A percentile compares a stretch with the other conserved stretches of the same genome.
These are phyloP conservation scores for Phytophthora constricta DNA, from an alignment of 352 stramenopile species.

Conservation along the genomic window DNA sequence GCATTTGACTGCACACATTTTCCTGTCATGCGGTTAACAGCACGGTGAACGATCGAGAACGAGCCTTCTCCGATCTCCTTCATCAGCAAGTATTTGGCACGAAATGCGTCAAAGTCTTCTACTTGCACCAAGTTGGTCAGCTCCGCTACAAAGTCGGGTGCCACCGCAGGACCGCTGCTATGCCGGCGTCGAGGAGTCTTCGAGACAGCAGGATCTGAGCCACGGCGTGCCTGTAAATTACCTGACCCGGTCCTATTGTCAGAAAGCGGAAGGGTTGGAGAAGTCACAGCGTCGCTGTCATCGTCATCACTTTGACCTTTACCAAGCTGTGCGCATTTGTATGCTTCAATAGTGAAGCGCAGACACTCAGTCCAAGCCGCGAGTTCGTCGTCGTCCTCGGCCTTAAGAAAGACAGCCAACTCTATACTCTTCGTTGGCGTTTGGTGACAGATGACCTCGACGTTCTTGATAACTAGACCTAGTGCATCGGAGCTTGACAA, in stretches of 20 bases:
- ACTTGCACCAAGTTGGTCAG: conserved; percentile 18
- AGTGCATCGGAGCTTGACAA: conserved; percentile 35
- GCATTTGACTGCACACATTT: conserved; percentile 78
- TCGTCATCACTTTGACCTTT: conserved; percentile 24
- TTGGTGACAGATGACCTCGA: conserved; percentile 50
- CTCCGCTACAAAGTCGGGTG: not conserved
- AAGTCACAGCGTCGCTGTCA: conserved; percentile 7
- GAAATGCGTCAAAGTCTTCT: conserved; percentile 45
- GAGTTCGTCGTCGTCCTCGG: conserved; percentile 51
- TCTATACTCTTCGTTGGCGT: conserved; percentile 50
- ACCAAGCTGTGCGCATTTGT: conserved; percentile 26
- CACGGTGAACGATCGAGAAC: conserved; percentile 85
- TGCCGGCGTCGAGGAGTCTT: conserved; percentile 12
- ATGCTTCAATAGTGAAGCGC: conserved; percentile 56
- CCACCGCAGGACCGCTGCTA: conserved; percentile 8
- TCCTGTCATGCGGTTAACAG: conserved; percentile 69
- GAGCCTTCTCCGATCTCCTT: conserved; percentile 86
- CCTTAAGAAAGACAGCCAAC: conserved; percentile 56
- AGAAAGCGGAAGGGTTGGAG: not conserved
- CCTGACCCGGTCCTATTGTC: not conserved
- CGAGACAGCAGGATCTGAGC: too few relatives aligned
- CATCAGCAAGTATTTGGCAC: conserved; percentile 71
- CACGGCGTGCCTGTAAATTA: too few relatives aligned
- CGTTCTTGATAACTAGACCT: conserved; percentile 52
- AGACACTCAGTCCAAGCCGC: conserved; percentile 60